Percentiles rank a stretch among this genome's conserved stretches.
These are phyloP conservation scores for Penicillium sp. DNA, from an alignment of 2,329 filamentous ascomycete genomes.

Conservation along the genomic window DNA sequence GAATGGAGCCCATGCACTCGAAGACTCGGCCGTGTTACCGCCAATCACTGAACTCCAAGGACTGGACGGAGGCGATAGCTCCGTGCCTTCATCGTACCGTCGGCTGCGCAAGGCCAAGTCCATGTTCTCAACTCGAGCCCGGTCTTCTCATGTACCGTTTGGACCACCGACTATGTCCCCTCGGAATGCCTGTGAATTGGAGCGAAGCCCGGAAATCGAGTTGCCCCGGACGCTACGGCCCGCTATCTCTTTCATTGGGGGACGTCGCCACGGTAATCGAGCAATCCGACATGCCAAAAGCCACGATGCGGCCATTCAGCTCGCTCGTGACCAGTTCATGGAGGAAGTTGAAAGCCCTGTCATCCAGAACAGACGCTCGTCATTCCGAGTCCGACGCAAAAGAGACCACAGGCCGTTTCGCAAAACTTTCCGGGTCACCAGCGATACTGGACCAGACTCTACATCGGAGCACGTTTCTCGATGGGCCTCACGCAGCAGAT, in stretches of 20 bases:
- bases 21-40: constrained; percentile 30
- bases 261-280: constrained; percentile 27
- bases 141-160: constrained; percentile 33
- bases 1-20: constrained; percentile 14
- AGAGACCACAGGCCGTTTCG: constrained; percentile 45
- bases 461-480: constrained; percentile 15
- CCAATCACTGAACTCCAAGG: constrained; percentile 42
- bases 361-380: constrained; percentile 33
- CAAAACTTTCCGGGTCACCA: constrained; percentile 43
- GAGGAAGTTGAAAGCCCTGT: constrained; percentile 31
- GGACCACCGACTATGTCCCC: constrained; percentile 21
- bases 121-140: constrained; percentile 52
- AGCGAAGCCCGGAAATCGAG: constrained; percentile 28
- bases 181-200: constrained; percentile 21
- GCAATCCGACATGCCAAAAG: constrained; percentile 35
- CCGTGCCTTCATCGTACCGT: constrained; percentile 54
- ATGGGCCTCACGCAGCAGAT: constrained; percentile 32
- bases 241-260: constrained; percentile 52
- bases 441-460: constrained; percentile 31
- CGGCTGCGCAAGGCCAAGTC: constrained; percentile 55
- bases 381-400: constrained; percentile 33
- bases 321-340: constrained; percentile 50
- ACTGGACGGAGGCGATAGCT: constrained; percentile 45
- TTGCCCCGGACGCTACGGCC: constrained; percentile 41
- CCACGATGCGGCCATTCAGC: constrained; percentile 48